Base-by-base conservation (phyloP, 495 filamentous ascomycete species). In the Trichoderma reesei region DNA sequence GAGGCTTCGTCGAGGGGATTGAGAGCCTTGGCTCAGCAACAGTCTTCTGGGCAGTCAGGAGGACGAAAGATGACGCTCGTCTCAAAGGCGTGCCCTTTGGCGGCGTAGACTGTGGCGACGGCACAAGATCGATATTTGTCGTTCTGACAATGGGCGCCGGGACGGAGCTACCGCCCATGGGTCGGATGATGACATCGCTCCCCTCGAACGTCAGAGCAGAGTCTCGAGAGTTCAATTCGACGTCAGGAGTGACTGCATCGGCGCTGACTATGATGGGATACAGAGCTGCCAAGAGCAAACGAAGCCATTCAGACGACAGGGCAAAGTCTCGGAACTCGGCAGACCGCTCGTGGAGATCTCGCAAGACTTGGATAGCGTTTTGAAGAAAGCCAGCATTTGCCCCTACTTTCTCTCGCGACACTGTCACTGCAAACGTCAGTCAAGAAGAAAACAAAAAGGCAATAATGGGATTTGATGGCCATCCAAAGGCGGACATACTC, bases 201-300 rank as follows among this genome's bases (percentile, higher is more conserved):
- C 91, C 92, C 65, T 93, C 90, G 67, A 96, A 94, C 31, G 84
- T 92, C 61, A 96, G 83, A 1, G 84, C 80, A 37, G 88, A 88
- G 65, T 92, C 86, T 48, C 87, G 82, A 31, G 89, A 89, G 68
- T 89, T 85, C 20, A 97, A 76, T 71, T 98, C 94, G 13, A 83
- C 88, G 68, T 92, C 88, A 4, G 94, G 85, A 64, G 82, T 87
- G 46, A 96, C 86, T 56, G 85, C 78, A 72, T 96, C 90, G 14
- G 91, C 85, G 69, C 89, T 91, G 41, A 94, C 90, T 66, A 96
- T 80, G 46, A 92, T 82, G 16, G 94, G 92, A 69, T 90, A 98
- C 4, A 98, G 77, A 44, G 88, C 85, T 31, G 82, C 83, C 34
- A 96, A 80, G 13, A 98, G 75, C 38, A 88, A 80, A 67, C 92